phyloP scores from a whole-genome alignment of 768 basidiomycete genomes.

The Chalciporus sphaerocephalus region DNA sequence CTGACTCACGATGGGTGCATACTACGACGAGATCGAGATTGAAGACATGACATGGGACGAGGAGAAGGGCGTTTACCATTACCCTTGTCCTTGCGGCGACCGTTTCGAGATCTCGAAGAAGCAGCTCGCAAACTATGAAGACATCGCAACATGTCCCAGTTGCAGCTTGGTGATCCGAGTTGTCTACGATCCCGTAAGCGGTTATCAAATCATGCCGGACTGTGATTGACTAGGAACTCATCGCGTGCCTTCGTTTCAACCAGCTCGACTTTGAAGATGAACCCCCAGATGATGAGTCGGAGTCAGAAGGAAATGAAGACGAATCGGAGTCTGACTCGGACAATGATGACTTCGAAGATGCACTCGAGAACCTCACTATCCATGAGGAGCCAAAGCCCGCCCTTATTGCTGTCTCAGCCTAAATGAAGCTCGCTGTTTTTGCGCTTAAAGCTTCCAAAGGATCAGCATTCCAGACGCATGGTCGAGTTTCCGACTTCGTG shows the following conservation, averaged over 20 bases:
- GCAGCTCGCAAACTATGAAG: conserved; percentile 86
- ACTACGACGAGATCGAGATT: conserved; percentile 96
- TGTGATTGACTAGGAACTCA: conserved; percentile 4
- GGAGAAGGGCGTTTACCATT: conserved; percentile 81
- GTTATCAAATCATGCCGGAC: conserved; percentile 28
- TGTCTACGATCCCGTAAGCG: conserved; percentile 82
- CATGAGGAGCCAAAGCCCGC: conserved; percentile 10
- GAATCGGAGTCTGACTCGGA: conserved; percentile 36
- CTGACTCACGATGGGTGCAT: conserved; percentile 58
- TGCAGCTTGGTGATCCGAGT: conserved; percentile 92
- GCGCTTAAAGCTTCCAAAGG: not conserved
- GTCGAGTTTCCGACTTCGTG: not conserved
- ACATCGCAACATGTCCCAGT: conserved; percentile 93
- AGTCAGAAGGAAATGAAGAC: conserved; percentile 33
- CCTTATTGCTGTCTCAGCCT: conserved; percentile 19
- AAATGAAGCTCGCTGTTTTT: not conserved
- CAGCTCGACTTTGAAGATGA: conserved; percentile 87
- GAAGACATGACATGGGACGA: conserved; percentile 94
- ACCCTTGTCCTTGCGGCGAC: conserved; percentile 97
- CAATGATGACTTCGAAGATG: conserved; percentile 56
- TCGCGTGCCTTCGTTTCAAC: not conserved
- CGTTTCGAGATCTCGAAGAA: conserved; percentile 89
- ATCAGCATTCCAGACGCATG: not conserved
- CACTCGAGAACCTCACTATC: conserved; percentile 54
- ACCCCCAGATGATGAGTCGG: conserved; percentile 45